Percentiles rank a stretch among this genome's conserved stretches.
Evolutionary conservation across 73 alveolate genomes (phyloP).

Genomic region (Stentor coeruleus): DNA sequence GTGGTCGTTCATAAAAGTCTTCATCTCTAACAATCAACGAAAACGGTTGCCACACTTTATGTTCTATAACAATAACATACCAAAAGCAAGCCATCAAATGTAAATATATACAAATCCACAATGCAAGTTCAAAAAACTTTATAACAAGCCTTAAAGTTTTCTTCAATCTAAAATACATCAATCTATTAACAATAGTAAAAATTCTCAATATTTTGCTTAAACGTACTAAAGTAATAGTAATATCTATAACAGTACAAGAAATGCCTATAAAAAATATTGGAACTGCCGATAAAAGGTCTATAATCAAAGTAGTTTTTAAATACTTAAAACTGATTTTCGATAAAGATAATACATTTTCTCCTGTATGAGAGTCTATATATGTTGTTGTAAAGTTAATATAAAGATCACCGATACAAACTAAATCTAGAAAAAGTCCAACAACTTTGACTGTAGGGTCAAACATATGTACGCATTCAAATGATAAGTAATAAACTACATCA

Average conservation of each 20-base stretch:
- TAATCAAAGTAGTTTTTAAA: neutral
- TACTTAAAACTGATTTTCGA: neutral
- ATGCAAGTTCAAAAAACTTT: neutral
- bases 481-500: neutral
- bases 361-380: neutral
- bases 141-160: neutral
- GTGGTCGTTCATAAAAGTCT: neutral
- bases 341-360: neutral
- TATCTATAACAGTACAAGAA: neutral
- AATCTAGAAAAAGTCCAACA: neutral
- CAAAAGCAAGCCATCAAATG: constrained; percentile 14
- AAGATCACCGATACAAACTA: constrained; percentile 1
- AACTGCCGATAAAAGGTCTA: neutral
- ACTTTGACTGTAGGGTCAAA: neutral
- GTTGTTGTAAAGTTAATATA: neutral
- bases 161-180: neutral
- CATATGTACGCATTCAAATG: neutral
- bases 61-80: neutral
- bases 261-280: neutral
- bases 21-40: neutral
- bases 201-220: neutral
- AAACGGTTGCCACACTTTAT: constrained; percentile 1
- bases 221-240: neutral
- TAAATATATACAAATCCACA: constrained; percentile 4
- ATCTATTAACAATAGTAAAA: neutral